Evolutionary conservation across 1,139 yeast genomes (phyloP).

Genomic region (Suhomyces guaymorum): DNA sequence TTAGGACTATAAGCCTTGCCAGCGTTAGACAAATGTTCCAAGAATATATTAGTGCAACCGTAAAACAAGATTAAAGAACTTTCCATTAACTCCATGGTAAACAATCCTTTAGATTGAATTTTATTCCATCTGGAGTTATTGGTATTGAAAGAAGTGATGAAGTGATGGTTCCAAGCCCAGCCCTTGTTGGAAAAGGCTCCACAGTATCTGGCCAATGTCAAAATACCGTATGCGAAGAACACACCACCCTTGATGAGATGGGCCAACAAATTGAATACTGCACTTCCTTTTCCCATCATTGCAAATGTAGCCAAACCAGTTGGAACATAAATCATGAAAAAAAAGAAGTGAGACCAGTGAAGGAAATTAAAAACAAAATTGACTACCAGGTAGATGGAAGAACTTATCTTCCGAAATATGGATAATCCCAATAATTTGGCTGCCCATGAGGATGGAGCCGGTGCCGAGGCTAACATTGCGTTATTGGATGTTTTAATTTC

Average conservation of each 20-base stretch:
- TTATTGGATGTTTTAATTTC: conserved; percentile 21
- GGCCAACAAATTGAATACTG: conserved; percentile 81
- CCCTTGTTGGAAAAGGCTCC: conserved; percentile 78
- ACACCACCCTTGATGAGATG: conserved; percentile 97
- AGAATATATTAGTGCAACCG: conserved; percentile 82
- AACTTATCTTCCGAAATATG: conserved; percentile 11
- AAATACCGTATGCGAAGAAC: conserved; percentile 70
- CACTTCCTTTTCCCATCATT: conserved; percentile 62
- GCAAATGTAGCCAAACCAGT: conserved; percentile 79
- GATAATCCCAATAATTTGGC: conserved; percentile 13
- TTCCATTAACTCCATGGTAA: conserved; percentile 87
- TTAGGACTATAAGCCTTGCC: conserved; percentile 88
- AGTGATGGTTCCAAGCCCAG: conserved; percentile 85
- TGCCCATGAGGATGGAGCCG: conserved; percentile 2
- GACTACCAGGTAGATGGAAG: conserved; percentile 6
- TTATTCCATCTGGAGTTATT: conserved; percentile 35
- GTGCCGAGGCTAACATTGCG: conserved; percentile 12
- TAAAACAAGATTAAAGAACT: conserved; percentile 77
- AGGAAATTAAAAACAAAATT: conserved; percentile 49
- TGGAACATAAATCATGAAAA: conserved; percentile 59
- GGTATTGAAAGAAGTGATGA: conserved; percentile 24
- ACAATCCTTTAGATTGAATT: conserved; percentile 54
- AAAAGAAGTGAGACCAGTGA: conserved; percentile 67
- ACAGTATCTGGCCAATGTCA: conserved; percentile 79
- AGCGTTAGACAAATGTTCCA: conserved; percentile 77